phyloP scores from a whole-genome alignment of 768 basidiomycete genomes.

The Trichaptum fuscoviolaceum region DNA sequence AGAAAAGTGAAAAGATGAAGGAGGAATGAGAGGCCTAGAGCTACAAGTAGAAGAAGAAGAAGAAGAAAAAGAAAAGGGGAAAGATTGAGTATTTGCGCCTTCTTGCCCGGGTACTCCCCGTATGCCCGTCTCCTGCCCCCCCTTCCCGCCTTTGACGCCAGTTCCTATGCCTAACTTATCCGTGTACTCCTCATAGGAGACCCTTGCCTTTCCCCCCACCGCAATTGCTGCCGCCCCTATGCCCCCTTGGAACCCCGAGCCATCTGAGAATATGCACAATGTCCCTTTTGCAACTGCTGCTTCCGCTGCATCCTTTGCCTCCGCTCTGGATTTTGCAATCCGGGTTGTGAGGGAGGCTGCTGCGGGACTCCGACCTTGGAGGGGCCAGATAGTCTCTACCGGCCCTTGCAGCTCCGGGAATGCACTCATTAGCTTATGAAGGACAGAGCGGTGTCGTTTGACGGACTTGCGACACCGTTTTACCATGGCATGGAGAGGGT shows the following conservation, averaged over 20 bases:
- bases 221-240: background rate
- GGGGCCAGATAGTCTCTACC: background rate
- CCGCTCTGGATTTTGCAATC: conserved; percentile 4
- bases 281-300: background rate
- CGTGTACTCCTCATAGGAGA: too few relatives aligned
- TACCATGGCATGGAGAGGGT: conserved; percentile 5
- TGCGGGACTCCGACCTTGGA: conserved; percentile 2
- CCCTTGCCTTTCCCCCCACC: too few relatives aligned
- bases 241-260: conserved; percentile 1
- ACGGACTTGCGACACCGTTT: background rate
- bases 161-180: too few relatives aligned
- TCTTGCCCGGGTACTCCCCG: too few relatives aligned
- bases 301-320: background rate
- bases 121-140: too few relatives aligned
- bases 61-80: too few relatives aligned
- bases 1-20: too few relatives aligned
- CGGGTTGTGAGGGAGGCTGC: background rate
- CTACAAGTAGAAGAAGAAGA: too few relatives aligned
- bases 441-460: background rate
- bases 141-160: too few relatives aligned
- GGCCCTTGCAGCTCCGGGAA: conserved; percentile 6
- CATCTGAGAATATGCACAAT: background rate
- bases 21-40: too few relatives aligned
- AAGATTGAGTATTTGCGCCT: too few relatives aligned
- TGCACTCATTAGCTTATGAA: too few relatives aligned